Base-by-base conservation (phyloP, 2,329 filamentous ascomycete species). In the Xylaria sp. region DNA sequence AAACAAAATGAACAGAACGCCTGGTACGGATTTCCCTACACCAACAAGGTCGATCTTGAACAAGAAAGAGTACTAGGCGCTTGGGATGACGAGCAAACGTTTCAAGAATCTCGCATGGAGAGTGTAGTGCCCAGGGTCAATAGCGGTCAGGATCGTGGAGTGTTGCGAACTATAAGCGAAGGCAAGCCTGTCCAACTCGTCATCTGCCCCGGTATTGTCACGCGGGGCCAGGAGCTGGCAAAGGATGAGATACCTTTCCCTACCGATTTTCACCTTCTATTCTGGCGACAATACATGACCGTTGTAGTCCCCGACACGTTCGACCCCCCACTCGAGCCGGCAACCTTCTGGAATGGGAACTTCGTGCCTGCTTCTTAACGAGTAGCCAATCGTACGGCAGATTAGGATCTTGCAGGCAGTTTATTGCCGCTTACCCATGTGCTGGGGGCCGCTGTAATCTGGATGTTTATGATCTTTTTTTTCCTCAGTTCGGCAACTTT, bases 171-270 rank as follows among this genome's bases (percentile, higher is more conserved):
- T 35, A 17, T 43, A 13, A 46, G 27, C 27, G 52, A 55, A 46
- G 52, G 52, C 40, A 38, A 55, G 27, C 40, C 31, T 55, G 52
- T 55, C 40, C 27, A 46, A 23, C 40, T 55, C 2, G 52, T 55
- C 40, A 29, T 35, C 33, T 46, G 52, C 37, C 52, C 52, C n/a
- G 52, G 27, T 46, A 7, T 55, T 2, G 19, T 46, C 10, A 27
- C 52, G 11, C 52, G 52, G 4, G 52, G 52, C 43, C 19, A 27
- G 27, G 13, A 8, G 6, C 11, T 15, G 15, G 0, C 46, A 15
- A 38, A 23, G 33, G 29, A 55, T 47, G 15, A 46, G 7, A 54
- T 21, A 15, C 23, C n/a, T 25, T 4, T 35, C 13, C 25, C 9
- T 46, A 23, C 17, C 46, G 25, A 37, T 38, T 55, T n/a, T 27